phyloP scores from a whole-genome alignment of 2,329 filamentous ascomycete species.

The Xylariaceae sp. region DNA sequence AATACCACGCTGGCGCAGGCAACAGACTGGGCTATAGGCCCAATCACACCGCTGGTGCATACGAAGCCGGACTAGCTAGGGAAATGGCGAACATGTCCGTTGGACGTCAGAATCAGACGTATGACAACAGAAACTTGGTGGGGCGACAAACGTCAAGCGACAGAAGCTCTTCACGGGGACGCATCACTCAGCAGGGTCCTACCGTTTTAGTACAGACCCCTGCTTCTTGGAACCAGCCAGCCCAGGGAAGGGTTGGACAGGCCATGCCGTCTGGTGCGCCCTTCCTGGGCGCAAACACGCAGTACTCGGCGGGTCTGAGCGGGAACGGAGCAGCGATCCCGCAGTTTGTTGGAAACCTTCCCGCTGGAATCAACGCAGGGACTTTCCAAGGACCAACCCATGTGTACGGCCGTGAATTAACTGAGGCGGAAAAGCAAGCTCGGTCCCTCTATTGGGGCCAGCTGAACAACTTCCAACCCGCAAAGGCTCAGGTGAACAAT shows the following conservation, averaged over 20 bases:
- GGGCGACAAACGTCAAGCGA: slow-evolving; percentile 10
- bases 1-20: slow-evolving; percentile 11
- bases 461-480: slow-evolving; percentile 57
- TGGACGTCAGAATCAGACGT: slow-evolving; percentile 14
- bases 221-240: background rate
- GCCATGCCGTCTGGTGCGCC: slow-evolving; percentile 5
- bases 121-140: slow-evolving; percentile 5
- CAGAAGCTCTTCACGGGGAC: slow-evolving; percentile 10
- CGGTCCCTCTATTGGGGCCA: slow-evolving; percentile 58
- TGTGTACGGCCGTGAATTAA: slow-evolving; percentile 52
- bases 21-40: slow-evolving; percentile 11
- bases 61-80: background rate
- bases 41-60: slow-evolving; percentile 12
- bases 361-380: slow-evolving; percentile 39
- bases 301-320: slow-evolving; percentile 4
- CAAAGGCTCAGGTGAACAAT: slow-evolving; percentile 33
- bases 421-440: slow-evolving; percentile 53
- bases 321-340: slow-evolving; percentile 33
- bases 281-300: slow-evolving; percentile 8
- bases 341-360: slow-evolving; percentile 52
- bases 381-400: slow-evolving; percentile 44
- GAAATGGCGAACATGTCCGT: slow-evolving; percentile 13
- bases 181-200: background rate
- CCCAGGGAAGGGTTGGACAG: background rate
- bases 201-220: slow-evolving; percentile 4